These are phyloP conservation scores for Asclepias syriaca DNA, from an alignment of 257 asterid species.

Conservation along the genomic window DNA sequence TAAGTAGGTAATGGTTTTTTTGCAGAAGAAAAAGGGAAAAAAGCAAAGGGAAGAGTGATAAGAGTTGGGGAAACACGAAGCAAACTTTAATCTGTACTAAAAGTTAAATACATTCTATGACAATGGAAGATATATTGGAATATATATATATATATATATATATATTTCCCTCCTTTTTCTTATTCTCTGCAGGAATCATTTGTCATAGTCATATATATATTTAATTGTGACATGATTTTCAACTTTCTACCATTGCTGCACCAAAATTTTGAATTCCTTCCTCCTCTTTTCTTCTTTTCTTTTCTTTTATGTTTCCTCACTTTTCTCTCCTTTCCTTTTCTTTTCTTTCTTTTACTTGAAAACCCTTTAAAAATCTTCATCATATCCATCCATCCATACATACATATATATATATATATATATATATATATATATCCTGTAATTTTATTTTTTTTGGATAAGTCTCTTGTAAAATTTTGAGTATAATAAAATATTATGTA, in stretches of 20 bases:
- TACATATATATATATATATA: background rate
- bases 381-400: background rate
- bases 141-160: too few relatives aligned
- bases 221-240: conserved; percentile 8
- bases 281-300: conserved; percentile 9
- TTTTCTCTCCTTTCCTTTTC: background rate
- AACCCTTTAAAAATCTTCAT: background rate
- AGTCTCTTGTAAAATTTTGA: too few relatives aligned
- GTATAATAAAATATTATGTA: too few relatives aligned
- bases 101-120: conserved; percentile 39
- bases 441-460: too few relatives aligned
- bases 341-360: background rate
- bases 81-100: conserved; percentile 29
- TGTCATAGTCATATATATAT: conserved; percentile 25
- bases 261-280: conserved; percentile 10
- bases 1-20: background rate
- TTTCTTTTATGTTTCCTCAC: background rate
- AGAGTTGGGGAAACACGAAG: conserved; percentile 11
- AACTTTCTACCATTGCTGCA: conserved; percentile 7
- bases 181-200: conserved; percentile 42
- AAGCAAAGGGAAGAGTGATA: background rate
- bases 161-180: conserved; percentile 24
- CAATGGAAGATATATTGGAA: conserved; percentile 29
- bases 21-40: conserved; percentile 17
- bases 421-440: too few relatives aligned